Evolutionary conservation across 2,329 filamentous ascomycete genomes (phyloP), one percentile per base, ranked within the genome.

Genomic region (Ambrosiella cleistominuta): DNA sequence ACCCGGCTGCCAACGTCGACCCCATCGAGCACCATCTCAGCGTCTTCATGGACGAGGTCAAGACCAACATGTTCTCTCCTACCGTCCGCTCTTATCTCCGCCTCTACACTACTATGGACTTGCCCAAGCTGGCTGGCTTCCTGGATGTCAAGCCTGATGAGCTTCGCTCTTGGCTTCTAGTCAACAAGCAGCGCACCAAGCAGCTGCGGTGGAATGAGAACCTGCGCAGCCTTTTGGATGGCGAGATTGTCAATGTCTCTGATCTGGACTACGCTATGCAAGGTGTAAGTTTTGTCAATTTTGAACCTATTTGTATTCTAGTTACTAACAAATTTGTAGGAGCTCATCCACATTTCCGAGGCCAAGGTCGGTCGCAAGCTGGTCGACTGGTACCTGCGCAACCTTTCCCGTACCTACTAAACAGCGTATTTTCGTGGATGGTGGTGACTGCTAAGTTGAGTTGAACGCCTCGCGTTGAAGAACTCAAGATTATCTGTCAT

Each of bases 11-110:
- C 74, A 98, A 98, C 77, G 79, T 97, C 66, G 93, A 98, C 75
- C 93, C 93, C 49, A 82, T 96, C 64, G 91, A 98, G 75, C 93
- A 98, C 78, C 91, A 98, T 74, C 82, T 95, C 63, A 79, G 86
- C 66, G 86, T 98, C 74, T 98, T 98, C 79, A 97, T 98, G 91
- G 90, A 96, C 66, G 93, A 98, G 77, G 91, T 98, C 72, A 95
- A 95, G 82, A 96, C 88, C 74, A 97, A 95, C 74, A 93, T 98
- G 81, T 95, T 83, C 83, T 91, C 88, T 70, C 93, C 93, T 50
- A 96, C 90, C 51, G 86, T 98, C 70, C 95, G 95, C 79, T 96
- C 90, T 62, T 98, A 98, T 77, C 82, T 98, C 65, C 93, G 95
- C 70, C 85, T 98, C 59, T 98, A 98, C 82, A 97, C 93, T 51